Conservation (phyloP, 192 early-diverging fungal genomes). For the Coemansia sp. region DNA sequence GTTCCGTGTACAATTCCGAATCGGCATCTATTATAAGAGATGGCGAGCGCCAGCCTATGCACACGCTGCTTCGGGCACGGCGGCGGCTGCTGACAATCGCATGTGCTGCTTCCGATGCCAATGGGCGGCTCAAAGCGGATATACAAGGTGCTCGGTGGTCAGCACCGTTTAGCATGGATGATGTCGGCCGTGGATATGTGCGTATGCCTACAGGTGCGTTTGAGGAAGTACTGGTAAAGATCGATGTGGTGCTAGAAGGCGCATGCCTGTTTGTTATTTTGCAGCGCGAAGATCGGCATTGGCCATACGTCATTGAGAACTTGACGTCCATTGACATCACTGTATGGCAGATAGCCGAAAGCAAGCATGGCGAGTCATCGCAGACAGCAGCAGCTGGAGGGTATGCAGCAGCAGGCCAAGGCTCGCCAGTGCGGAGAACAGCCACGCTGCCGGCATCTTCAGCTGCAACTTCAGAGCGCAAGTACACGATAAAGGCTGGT, state of each 20-base stretch:
- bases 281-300: constrained; percentile 65
- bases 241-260: constrained; percentile 79
- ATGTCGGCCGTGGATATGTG: constrained; percentile 82
- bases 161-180: constrained; percentile 80
- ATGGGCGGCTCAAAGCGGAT: constrained; percentile 1
- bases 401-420: background rate
- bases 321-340: constrained; percentile 55
- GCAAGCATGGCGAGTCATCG: background rate
- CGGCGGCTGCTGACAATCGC: constrained; percentile 69
- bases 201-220: constrained; percentile 57
- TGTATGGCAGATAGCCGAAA: constrained; percentile 66
- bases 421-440: background rate
- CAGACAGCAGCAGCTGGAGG: background rate
- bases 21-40: constrained; percentile 50
- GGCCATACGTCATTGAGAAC: constrained; percentile 85
- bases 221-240: constrained; percentile 62
- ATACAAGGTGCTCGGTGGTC: constrained; percentile 69
- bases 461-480: constrained; percentile 14
- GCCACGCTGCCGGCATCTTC: background rate
- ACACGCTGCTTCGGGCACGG: constrained; percentile 63
- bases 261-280: constrained; percentile 89
- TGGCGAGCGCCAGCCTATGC: constrained; percentile 60
- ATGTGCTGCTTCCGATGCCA: constrained; percentile 43
- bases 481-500: constrained; percentile 26
- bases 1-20: constrained; percentile 64